Evolutionary conservation across 78 protist genomes (phyloP).

Genomic region (Polysphondylium violaceum): DNA sequence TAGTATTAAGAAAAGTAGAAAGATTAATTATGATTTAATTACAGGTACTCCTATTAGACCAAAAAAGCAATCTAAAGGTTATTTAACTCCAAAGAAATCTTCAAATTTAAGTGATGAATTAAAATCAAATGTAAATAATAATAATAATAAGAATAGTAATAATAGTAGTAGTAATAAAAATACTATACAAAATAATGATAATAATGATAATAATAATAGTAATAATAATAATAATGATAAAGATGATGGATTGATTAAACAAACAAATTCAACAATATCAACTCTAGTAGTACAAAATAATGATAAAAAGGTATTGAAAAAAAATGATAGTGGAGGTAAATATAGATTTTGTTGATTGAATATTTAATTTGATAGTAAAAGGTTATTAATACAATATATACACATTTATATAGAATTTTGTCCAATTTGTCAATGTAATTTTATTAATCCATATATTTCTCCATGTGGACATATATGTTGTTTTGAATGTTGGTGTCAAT

Average conservation of each 20-base stretch:
- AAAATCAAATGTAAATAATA: background rate
- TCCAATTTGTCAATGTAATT: conserved; percentile 53
- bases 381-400: background rate
- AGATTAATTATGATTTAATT: conserved; percentile 24
- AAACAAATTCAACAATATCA: background rate
- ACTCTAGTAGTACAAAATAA: background rate
- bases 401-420: conserved; percentile 4
- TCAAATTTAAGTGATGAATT: background rate
- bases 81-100: conserved; percentile 13
- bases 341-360: background rate
- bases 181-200: too few species aligned
- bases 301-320: background rate
- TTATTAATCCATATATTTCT: conserved; percentile 28
- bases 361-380: too few species aligned
- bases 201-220: background rate
- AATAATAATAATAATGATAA: background rate
- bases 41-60: conserved; percentile 21
- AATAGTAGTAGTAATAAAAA: background rate
- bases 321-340: background rate
- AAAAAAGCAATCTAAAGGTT: conserved; percentile 21
- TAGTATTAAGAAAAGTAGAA: conserved; percentile 4
- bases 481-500: conserved; percentile 64
- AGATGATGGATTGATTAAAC: background rate
- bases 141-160: background rate
- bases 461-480: conserved; percentile 58